Conservation (phyloP, 2,329 filamentous ascomycete species). For the Exophiala phaeomuriformis region DNA sequence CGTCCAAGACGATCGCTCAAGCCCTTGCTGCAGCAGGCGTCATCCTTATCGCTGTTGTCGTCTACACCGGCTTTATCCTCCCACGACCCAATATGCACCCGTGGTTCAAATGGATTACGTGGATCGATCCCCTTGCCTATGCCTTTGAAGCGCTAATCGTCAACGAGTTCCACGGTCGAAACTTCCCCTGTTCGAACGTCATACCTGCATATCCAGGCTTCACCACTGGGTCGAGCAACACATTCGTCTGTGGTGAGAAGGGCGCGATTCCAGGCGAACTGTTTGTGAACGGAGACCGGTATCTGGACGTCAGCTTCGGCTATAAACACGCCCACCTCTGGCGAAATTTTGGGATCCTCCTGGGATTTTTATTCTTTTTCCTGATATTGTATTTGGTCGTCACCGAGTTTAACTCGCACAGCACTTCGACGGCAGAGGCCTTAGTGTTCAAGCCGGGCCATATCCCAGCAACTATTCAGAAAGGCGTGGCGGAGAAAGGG, state of each 20-base stretch:
- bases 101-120: constrained; percentile 63
- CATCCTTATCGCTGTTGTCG: constrained; percentile 50
- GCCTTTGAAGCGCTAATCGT: constrained; percentile 56
- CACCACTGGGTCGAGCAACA: constrained; percentile 53
- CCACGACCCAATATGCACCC: constrained; percentile 50
- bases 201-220: constrained; percentile 19
- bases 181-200: constrained; percentile 50
- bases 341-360: constrained; percentile 63
- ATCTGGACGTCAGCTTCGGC: constrained; percentile 51
- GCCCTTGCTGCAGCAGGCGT: constrained; percentile 53
- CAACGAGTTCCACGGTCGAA: constrained; percentile 37
- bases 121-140: constrained; percentile 59
- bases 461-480: constrained; percentile 39
- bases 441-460: constrained; percentile 64
- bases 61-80: constrained; percentile 62
- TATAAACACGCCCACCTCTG: constrained; percentile 55
- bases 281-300: constrained; percentile 55
- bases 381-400: constrained; percentile 56
- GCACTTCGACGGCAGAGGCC: constrained; percentile 69
- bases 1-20: constrained; percentile 53
- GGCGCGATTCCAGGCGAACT: constrained; percentile 49
- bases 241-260: constrained; percentile 53
- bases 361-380: constrained; percentile 63
- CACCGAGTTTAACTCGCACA: constrained; percentile 56
- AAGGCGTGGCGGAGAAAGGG: background rate